Conservation (phyloP, 2,329 filamentous ascomycete species). For the Curvularia hawaiiensis region DNA sequence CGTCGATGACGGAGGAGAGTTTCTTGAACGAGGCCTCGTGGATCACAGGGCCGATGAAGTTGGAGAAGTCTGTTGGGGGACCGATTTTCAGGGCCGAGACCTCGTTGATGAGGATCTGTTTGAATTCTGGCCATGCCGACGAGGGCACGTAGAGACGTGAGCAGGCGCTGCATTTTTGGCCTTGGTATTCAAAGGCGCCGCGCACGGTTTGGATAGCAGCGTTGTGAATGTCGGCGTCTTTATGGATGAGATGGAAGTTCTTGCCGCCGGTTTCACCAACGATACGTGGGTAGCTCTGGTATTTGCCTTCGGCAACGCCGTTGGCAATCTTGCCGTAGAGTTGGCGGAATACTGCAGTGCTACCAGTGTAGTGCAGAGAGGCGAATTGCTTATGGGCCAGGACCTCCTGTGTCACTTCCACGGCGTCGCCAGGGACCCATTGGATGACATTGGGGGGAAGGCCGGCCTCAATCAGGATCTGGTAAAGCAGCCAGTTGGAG, state of each 20-base stretch:
- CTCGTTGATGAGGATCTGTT: conserved; percentile 69
- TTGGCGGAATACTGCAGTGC: conserved; percentile 86
- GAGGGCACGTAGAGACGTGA: conserved; percentile 79
- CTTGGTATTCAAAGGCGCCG: conserved; percentile 88
- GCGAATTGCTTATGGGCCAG: conserved; percentile 81
- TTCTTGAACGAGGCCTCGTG: conserved; percentile 83
- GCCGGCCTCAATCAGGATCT: conserved; percentile 89
- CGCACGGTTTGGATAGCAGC: conserved; percentile 82
- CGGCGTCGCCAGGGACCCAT: conserved; percentile 88
- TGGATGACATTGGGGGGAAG: conserved; percentile 90
- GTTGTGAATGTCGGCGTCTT: conserved; percentile 76
- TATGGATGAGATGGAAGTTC: conserved; percentile 88
- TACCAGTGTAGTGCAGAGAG: conserved; percentile 93
- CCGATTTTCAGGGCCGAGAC: conserved; percentile 74
- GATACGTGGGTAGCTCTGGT: conserved; percentile 83
- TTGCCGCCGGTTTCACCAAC: conserved; percentile 92
- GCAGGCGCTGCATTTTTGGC: conserved; percentile 88
- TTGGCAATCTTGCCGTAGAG: conserved; percentile 85
- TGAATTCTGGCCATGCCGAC: conserved; percentile 76
- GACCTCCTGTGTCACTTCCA: conserved; percentile 78
- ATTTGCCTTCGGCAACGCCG: conserved; percentile 80
- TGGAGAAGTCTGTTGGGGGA: conserved; percentile 69
- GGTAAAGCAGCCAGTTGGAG: conserved; percentile 89
- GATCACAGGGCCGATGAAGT: conserved; percentile 89
- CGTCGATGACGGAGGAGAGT: conserved; percentile 75